Evolutionary conservation across 129 eudicot species (phyloP), one percentile per base, ranked within the genome.

Genomic region (Pulicaria dysenterica): DNA sequence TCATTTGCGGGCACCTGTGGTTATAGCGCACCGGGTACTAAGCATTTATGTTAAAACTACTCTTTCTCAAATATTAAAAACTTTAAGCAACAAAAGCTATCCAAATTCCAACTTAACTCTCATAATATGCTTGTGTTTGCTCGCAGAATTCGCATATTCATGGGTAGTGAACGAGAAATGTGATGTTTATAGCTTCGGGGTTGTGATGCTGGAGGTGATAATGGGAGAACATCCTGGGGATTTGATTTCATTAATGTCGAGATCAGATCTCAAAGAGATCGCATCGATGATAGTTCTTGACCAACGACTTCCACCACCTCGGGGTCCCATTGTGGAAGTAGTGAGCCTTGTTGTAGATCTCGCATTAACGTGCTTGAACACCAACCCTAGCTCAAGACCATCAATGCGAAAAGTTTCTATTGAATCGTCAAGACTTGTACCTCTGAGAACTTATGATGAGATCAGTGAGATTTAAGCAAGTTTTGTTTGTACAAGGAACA

Each of bases 1-100:
- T 54, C 74, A 9, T 59, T 85, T 59, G 85, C 69, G 3, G 83
- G 81, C 42, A 84, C 88, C 1, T 84, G 43, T 31, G 87, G 87
- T 5, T 79, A 83, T 67, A 44, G 67, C 4, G 79, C 87, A 39
- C 87, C 84, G 64, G 84, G 81, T 79, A 79, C 8, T 8, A 5
- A 6, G 14, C 19, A 14, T 9, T 6, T 16, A 4, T 11, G 1
- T 10, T 5, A 7, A 37, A 9, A 34, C 4, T 3, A 4, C 5
- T 49, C 16, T 49, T 5, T 6, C 17, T 3, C 4, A n/a, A n/a
- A n/a, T n/a, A n/a, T n/a, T n/a, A n/a, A n/a, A n/a, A n/a, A n/a
- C n/a, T n/a, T n/a, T n/a, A n/a, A n/a, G n/a, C n/a, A n/a, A n/a
- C n/a, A n/a, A n/a, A n/a, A n/a, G n/a, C n/a, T n/a, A n/a, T 15